Conservation (phyloP, 139 green algal genomes). For the Picochlorum costavermella region DNA sequence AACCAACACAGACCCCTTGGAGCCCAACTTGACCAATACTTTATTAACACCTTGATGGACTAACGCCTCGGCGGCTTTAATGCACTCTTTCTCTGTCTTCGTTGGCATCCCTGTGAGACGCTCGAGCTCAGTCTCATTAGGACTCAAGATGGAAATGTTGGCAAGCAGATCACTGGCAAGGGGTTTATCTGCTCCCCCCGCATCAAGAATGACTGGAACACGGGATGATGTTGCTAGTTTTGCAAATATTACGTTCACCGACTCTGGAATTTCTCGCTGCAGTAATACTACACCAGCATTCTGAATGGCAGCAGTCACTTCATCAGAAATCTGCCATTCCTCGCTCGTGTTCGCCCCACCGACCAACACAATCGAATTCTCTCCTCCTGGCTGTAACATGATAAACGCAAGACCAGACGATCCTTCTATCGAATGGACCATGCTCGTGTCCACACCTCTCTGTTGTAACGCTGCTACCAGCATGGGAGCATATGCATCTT, state of each 20-base stretch:
- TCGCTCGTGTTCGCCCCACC: slow-evolving; percentile 65
- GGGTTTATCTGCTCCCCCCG: slow-evolving; percentile 62
- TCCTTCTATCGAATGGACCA: slow-evolving; percentile 45
- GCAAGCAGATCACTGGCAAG: slow-evolving; percentile 52
- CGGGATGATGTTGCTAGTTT: slow-evolving; percentile 42
- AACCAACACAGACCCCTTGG: slow-evolving; percentile 63
- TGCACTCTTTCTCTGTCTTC: slow-evolving; percentile 33
- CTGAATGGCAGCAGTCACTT: slow-evolving; percentile 8
- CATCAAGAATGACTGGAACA: slow-evolving; percentile 78
- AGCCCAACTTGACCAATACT: slow-evolving; percentile 84
- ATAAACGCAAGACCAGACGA: slow-evolving; percentile 70
- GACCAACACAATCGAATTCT: slow-evolving; percentile 86
- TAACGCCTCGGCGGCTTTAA: slow-evolving; percentile 43
- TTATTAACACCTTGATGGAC: slow-evolving; percentile 41
- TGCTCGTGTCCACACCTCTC: slow-evolving; percentile 41
- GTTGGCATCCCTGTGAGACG: slow-evolving; percentile 58
- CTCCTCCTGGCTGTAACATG: slow-evolving; percentile 60
- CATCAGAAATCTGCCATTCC: slow-evolving; percentile 38
- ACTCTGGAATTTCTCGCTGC: slow-evolving; percentile 77
- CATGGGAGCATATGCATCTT: slow-evolving; percentile 59
- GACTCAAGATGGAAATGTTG: slow-evolving; percentile 54
- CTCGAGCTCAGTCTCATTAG: slow-evolving; percentile 86
- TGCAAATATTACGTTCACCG: slow-evolving; percentile 60
- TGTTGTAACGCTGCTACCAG: slow-evolving; percentile 39
- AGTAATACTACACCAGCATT: slow-evolving; percentile 65